Conservation (phyloP, 2,329 filamentous ascomycete species). For the Sporothrix humicola region DNA sequence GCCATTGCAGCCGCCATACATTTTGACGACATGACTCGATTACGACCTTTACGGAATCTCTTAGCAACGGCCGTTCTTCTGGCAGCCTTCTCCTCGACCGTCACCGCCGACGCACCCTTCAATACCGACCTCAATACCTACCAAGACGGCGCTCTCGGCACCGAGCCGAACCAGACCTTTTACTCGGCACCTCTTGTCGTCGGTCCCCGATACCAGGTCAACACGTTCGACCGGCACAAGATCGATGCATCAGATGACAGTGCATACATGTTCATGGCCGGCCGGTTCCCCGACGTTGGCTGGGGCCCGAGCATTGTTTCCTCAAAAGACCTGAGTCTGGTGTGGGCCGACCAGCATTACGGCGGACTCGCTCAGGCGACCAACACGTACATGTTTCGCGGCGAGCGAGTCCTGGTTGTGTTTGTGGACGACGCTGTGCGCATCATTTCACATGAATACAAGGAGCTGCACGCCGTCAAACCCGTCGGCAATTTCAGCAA, state of each 20-base stretch:
- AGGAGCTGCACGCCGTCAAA: constrained; percentile 30
- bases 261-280: constrained; percentile 27
- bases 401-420: constrained; percentile 13
- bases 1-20: constrained; percentile 1
- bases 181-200: constrained; percentile 43
- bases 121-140: constrained; percentile 27
- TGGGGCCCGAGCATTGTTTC: constrained; percentile 31
- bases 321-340: constrained; percentile 43
- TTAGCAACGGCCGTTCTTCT: neutral
- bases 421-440: constrained; percentile 24
- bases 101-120: constrained; percentile 4
- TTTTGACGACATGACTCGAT: constrained; percentile 4
- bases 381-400: neutral
- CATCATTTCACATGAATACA: constrained; percentile 30
- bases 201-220: constrained; percentile 47
- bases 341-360: constrained; percentile 36
- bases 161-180: constrained; percentile 45
- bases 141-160: constrained; percentile 26
- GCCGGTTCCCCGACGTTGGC: neutral
- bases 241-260: constrained; percentile 2
- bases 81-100: neutral
- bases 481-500: neutral
- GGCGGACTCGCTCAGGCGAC: constrained; percentile 20
- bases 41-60: neutral
- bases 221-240: constrained; percentile 39